Base-by-base conservation (phyloP, 164 flowering plant species). In the Tinospora cordifolia region DNA sequence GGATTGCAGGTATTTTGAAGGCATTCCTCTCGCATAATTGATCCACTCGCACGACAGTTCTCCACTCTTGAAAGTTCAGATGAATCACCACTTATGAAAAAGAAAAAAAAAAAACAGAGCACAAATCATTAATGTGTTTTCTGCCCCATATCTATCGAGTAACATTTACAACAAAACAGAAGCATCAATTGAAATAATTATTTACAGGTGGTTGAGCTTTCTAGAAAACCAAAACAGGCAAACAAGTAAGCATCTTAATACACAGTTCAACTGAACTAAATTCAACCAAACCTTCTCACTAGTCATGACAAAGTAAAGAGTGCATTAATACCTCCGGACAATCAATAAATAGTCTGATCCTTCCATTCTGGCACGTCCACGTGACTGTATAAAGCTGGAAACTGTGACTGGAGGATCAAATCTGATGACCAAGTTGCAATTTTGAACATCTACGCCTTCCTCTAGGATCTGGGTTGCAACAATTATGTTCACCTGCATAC, bases 391-490 rank as follows among this genome's bases (percentile, higher is more conserved):
- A 75, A 90, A 91, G 75, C 97, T 90, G 73, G 94, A 86, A 57
- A 90, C 81, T 8, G 85, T 93, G 49, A 79, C 54, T 47, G 89
- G 77, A n/a, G 83, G 92, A 74, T 93, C 98, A 77, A 91, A 93
- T 79, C 97, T 83, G n/a, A 93, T 81, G 51, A 93, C 98, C 79
- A 91, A 80, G 65, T 90, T 91, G 85, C 98, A 93, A 71, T 88
- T 85, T 81, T 91, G 97, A 57, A 93, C 96, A 83, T 93, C 97
- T 71, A 93, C 77, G 26, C 98, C 98, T 77, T 93, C 98, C 78
- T 93, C 98, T 51, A 93, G 94, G 76, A 93, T 91, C n/a, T 91
- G 85, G 9, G 98, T 93, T 30, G 98, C 93, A 65, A 89, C 85
- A 71, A 91, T 86, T 10, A 93, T 81, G 69, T 93, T 87, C 40